Evolutionary conservation across 208 protist species (phyloP).

Genomic region (Trypanosoma boissoni): DNA sequence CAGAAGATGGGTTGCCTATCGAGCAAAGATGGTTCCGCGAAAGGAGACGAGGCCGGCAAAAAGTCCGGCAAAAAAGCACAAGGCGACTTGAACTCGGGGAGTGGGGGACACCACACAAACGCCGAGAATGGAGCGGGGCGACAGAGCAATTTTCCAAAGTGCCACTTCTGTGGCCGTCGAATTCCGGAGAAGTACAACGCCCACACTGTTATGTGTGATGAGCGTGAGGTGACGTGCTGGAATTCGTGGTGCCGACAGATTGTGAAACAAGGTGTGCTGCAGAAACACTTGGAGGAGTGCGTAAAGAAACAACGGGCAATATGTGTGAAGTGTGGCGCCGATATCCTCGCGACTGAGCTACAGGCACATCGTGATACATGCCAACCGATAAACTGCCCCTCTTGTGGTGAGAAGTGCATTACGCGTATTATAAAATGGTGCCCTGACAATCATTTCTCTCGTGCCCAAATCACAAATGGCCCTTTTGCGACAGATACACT

Average conservation of each 20-base stretch:
- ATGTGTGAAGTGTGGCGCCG: conserved; percentile 75
- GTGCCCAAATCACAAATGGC: conserved; percentile 29
- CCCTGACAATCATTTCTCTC: conserved; percentile 46
- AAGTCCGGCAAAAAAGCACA: too few relatives aligned
- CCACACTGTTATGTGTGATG: conserved; percentile 84
- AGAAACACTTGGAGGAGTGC: conserved; percentile 81
- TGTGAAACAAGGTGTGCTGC: conserved; percentile 65
- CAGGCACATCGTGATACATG: conserved; percentile 70
- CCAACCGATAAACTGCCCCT: conserved; percentile 57
- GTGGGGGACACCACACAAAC: too few relatives aligned
- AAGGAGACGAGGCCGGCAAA: neutral
- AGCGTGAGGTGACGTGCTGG: conserved; percentile 87
- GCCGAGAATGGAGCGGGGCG: too few relatives aligned
- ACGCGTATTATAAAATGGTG: conserved; percentile 85
- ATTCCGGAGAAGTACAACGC: conserved; percentile 80
- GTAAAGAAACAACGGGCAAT: conserved; percentile 62
- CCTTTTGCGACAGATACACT: conserved; percentile 71
- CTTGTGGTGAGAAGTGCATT: conserved; percentile 81
- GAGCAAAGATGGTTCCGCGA: too few relatives aligned
- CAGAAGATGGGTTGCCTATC: neutral
- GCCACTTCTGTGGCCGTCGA: conserved; percentile 64
- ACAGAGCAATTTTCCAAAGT: conserved; percentile 51
- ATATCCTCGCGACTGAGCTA: conserved; percentile 66
- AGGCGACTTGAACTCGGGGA: too few relatives aligned
- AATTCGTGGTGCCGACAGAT: conserved; percentile 87